Percentiles rank a stretch among this genome's conserved stretches.
phyloP scores from a whole-genome alignment of 164 flowering plant species.

The Tetracentron sinense region DNA sequence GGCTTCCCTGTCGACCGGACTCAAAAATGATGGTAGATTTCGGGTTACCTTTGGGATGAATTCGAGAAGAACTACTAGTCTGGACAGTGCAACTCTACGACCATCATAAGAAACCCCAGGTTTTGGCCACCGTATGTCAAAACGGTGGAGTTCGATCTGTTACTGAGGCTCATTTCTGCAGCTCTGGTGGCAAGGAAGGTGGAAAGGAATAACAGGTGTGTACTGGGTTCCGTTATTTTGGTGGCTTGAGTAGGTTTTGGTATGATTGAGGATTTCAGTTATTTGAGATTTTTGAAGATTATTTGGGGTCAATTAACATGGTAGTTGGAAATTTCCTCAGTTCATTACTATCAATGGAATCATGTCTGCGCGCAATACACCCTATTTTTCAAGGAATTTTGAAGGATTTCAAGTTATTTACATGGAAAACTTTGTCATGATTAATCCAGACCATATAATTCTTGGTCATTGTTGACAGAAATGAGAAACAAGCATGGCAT shows the following conservation, averaged over 20 bases:
- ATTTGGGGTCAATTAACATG: neutral
- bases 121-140: slow-evolving; percentile 86
- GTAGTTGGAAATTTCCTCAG: neutral
- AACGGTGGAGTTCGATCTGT: slow-evolving; percentile 89
- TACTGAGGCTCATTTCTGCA: slow-evolving; percentile 82
- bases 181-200: slow-evolving; percentile 59
- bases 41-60: slow-evolving; percentile 62
- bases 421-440: too few species aligned
- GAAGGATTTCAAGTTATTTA: too few species aligned
- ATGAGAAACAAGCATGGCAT: too few species aligned
- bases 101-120: slow-evolving; percentile 79
- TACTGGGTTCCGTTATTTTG: neutral
- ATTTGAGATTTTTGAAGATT: neutral
- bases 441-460: too few species aligned
- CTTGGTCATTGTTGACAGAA: too few species aligned
- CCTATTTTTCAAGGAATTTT: too few species aligned
- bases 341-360: neutral
- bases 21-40: slow-evolving; percentile 36
- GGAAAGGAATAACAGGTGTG: slow-evolving; percentile 59
- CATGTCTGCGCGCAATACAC: too few species aligned
- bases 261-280: neutral
- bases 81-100: slow-evolving; percentile 70
- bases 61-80: slow-evolving; percentile 52
- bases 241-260: slow-evolving; percentile 1
- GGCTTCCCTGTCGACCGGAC: slow-evolving; percentile 32